Evolutionary conservation across 2,329 filamentous ascomycete species (phyloP), one percentile per base, ranked within the genome.

Genomic region (Calycina herbarum): DNA sequence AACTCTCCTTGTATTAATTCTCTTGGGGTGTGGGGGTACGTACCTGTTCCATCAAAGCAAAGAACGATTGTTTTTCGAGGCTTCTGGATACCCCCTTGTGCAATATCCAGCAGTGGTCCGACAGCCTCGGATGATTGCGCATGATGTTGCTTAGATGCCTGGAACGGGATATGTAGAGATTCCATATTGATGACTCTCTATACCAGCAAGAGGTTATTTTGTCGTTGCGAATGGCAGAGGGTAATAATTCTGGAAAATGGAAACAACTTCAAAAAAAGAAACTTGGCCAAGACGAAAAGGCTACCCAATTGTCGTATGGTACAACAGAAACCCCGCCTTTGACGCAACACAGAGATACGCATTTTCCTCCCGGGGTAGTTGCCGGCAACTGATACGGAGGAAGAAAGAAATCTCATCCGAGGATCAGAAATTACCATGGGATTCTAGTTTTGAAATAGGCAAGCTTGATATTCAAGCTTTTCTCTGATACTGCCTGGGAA

Each of bases 1-100:
- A 35, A 15, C 54, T 27, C 13, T 8, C 13, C 8, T 17, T 20
- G 54, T 5, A 15, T 10, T 27, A 2, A 27, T 13, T 29, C 31
- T n/a, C 24, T 7, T 17, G 11, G 24, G 20, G 15, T 33, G n/a
- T n/a, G 3, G 20, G 24, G 40, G 20, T 20, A 20, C 20, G 17
- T 33, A 57, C 54, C 54, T 48, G 66, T 68, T 48, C 67, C 64
- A 58, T 65, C 67, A 35, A 68, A 68, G 33, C 64, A 68, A 20
- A 68, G 63, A 24, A 68, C 64, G 13, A 66, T 40, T 17, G n/a
- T 62, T 38, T 63, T 63, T 17, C 54, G 54, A 17, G 27, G 29
- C 17, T 33, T 57, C 24, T 29, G 54, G 11, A 27, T 29, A 5
- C 8, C 27, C 5, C 45, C 45, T 51, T 51, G 45, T 10, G 45